A percentile compares a stretch with the other conserved stretches of the same genome.
phyloP scores from a whole-genome alignment of 352 stramenopile species.

The Phytophthora tentaculata region DNA sequence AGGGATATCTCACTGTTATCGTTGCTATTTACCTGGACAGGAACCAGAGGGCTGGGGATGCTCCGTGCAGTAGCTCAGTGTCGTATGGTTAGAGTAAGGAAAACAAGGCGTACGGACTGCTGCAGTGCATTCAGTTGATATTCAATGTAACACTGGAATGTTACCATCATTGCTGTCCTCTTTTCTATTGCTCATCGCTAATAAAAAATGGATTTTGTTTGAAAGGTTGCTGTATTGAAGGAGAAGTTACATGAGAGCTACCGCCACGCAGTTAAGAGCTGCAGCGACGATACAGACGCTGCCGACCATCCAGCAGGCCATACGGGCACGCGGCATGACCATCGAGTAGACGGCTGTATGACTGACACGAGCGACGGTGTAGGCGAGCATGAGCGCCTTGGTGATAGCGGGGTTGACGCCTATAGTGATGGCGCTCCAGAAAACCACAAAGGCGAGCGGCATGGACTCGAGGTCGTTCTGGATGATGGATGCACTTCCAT shows the following conservation, averaged over 20 bases:
- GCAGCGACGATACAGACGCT: slow-evolving; percentile 33
- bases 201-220: no score
- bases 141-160: slow-evolving; percentile 6
- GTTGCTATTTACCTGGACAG: slow-evolving; percentile 17
- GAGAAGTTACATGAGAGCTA: slow-evolving; percentile 11
- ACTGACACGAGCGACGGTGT: slow-evolving; percentile 43
- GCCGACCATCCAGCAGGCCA: slow-evolving; percentile 39
- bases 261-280: slow-evolving; percentile 3
- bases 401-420: slow-evolving; percentile 40
- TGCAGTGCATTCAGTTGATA: slow-evolving; percentile 3
- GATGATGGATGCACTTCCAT: slow-evolving; percentile 67
- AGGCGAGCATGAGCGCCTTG: slow-evolving; percentile 42
- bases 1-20: background rate
- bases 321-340: slow-evolving; percentile 35
- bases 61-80: slow-evolving; percentile 28
- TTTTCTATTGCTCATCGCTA: background rate
- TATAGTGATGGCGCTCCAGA: slow-evolving; percentile 44
- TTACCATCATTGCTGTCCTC: background rate
- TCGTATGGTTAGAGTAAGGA: slow-evolving; percentile 23
- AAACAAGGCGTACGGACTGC: slow-evolving; percentile 7
- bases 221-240: background rate
- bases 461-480: slow-evolving; percentile 70
- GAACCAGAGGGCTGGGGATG: slow-evolving; percentile 29
- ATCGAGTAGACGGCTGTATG: slow-evolving; percentile 58
- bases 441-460: slow-evolving; percentile 56